Conservation (phyloP, 257 asterid genomes). For the Solanum etuberosum region DNA sequence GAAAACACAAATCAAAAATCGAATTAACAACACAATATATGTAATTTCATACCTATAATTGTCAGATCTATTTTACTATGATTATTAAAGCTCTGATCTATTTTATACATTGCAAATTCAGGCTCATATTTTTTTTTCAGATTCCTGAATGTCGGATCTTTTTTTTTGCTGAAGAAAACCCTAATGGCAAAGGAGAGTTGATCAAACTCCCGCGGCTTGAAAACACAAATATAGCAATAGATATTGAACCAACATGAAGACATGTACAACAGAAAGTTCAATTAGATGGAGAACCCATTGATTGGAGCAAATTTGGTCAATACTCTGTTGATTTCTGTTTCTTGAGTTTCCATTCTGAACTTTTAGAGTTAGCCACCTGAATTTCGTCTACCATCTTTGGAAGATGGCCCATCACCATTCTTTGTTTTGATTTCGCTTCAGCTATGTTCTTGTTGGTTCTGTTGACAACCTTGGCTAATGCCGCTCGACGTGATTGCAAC, state of each 20-base stretch:
- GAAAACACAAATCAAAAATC: no score
- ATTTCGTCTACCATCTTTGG: constrained; percentile 24
- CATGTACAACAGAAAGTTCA: background rate
- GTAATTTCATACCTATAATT: no score
- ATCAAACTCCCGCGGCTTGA: background rate
- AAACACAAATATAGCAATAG: background rate
- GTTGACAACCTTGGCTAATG: constrained; percentile 4
- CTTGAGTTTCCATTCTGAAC: constrained; percentile 18
- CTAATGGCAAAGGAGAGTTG: background rate
- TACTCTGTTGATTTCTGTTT: constrained; percentile 12
- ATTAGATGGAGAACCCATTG: constrained; percentile 18
- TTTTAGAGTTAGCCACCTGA: constrained; percentile 18
- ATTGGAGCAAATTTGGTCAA: constrained; percentile 20
- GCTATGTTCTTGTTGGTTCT: constrained; percentile 10
- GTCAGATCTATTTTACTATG: no score
- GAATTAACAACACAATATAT: no score
- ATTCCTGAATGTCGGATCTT: no score
- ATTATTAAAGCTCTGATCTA: no score
- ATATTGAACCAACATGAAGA: background rate
- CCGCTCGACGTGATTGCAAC: constrained; percentile 13
- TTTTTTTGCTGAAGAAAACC: background rate
- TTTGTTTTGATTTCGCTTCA: background rate
- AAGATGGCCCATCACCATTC: constrained; percentile 3
- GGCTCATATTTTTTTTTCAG: no score
- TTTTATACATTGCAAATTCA: no score